Base-by-base conservation (phyloP, 1,139 yeast genomes). In the Magnusiomyces paraingens region DNA sequence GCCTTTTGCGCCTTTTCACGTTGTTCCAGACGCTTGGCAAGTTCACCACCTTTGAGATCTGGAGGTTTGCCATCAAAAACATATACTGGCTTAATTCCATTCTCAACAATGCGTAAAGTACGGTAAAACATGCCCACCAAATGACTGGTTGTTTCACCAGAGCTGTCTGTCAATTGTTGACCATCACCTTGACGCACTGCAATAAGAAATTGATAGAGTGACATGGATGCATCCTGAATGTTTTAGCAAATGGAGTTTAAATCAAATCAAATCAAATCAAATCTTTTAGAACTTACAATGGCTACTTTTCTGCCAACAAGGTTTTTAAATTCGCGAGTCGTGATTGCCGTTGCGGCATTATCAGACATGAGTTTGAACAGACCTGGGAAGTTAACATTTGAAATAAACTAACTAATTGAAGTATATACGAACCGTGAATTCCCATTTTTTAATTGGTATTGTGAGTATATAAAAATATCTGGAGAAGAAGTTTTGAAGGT, bases 141-240 rank as follows among this genome's bases (percentile, higher is more conserved):
- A 69, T 93, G 99, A 0, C 75, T 88, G 0, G 99, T 93, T 4
- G 97, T 91, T 62, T 90, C 96, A 35, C 99, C 99, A 17, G 81
- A 80, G 47, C 87, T 96, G 59, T 81, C 84, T 44, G 95, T 84
- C 64, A 93, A 75, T 67, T 90, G 96, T 61, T 84, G 91, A n/a
- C 99, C 99, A 67, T 93, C 98, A 53, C 86, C 88, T 64, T 91
- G 98, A 66, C 99, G 80, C 14, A 93, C 99, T 0, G 99, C 97
- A 65, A 93, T 91, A 53, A 93, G 74, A 66, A 90, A 93, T 70
- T 93, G 98, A 67, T 93, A 93, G 51, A 93, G 76, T 62, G 95
- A 89, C 98, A 93, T 93, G 12, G 97, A 84, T 71, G 79, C 83
- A 61, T 69, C 5, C 12, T 15, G 21, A 18, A 29, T n/a, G n/a